phyloP scores from a whole-genome alignment of 495 filamentous ascomycete genomes.

The Xanthoparmelia taractica region DNA sequence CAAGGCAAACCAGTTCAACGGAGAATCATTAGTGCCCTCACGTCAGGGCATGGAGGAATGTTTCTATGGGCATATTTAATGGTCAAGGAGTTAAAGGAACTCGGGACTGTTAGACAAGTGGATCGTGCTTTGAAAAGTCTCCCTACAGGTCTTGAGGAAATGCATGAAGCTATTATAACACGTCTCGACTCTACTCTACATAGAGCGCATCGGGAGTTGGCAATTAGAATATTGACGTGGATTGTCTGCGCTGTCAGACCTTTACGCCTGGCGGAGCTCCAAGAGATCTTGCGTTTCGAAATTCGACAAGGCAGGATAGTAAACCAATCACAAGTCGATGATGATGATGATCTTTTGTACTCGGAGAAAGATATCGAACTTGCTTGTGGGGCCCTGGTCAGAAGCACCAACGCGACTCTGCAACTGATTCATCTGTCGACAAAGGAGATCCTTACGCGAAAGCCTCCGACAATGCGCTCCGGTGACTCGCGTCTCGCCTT shows the following conservation, averaged over 20 bases:
- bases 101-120: not conserved
- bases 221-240: not conserved
- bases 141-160: not conserved
- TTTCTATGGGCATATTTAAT: not conserved
- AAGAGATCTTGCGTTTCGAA: not conserved
- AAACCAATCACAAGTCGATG: not conserved
- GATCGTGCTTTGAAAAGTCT: not conserved
- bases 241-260: not conserved
- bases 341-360: constrained; percentile 1
- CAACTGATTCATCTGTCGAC: constrained; percentile 1
- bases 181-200: not conserved
- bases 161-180: not conserved
- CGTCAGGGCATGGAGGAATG: not conserved
- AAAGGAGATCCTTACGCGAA: not conserved
- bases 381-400: not conserved
- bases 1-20: not conserved
- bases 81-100: not conserved
- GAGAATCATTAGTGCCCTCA: not conserved
- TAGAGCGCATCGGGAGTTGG: not conserved
- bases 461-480: not conserved
- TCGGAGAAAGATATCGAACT: not conserved
- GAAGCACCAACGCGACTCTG: not conserved
- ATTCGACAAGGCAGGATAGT: not conserved
- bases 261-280: not conserved
- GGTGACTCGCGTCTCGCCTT: constrained; percentile 1